These are phyloP conservation scores for Candida sanyaensis DNA, from an alignment of 1,139 yeast genomes.

Conservation along the genomic window DNA sequence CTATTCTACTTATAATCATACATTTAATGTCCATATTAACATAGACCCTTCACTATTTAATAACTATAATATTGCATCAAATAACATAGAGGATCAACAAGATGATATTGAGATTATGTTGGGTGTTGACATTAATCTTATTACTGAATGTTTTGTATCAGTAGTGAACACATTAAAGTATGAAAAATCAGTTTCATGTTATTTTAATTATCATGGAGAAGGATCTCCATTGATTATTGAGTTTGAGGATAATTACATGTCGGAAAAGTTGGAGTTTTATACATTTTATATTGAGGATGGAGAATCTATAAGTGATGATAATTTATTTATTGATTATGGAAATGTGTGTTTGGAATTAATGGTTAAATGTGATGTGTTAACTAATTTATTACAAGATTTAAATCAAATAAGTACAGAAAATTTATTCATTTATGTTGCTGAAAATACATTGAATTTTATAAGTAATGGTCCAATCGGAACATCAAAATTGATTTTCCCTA, in stretches of 20 bases:
- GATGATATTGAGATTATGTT: slow-evolving; percentile 26
- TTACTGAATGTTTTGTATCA: slow-evolving; percentile 37
- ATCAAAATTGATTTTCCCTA: slow-evolving; percentile 69
- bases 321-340: slow-evolving; percentile 44
- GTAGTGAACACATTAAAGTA: slow-evolving; percentile 19
- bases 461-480: slow-evolving; percentile 71
- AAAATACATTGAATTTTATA: slow-evolving; percentile 50
- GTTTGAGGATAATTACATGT: slow-evolving; percentile 69
- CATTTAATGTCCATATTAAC: slow-evolving; percentile 34
- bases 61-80: slow-evolving; percentile 24
- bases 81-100: slow-evolving; percentile 14
- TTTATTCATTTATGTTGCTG: slow-evolving; percentile 42
- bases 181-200: slow-evolving; percentile 28
- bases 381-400: slow-evolving; percentile 67
- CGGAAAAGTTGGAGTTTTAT: slow-evolving; percentile 70
- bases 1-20: slow-evolving; percentile 41
- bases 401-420: slow-evolving; percentile 64
- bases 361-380: slow-evolving; percentile 63
- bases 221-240: slow-evolving; percentile 70
- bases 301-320: slow-evolving; percentile 28
- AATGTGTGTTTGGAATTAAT: slow-evolving; percentile 64
- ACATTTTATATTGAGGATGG: slow-evolving; percentile 51
- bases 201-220: slow-evolving; percentile 46
- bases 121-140: slow-evolving; percentile 39
- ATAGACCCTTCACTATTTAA: slow-evolving; percentile 41